Evolutionary conservation across 2,329 filamentous ascomycete genomes (phyloP).

Genomic region (Curvularia lunata): DNA sequence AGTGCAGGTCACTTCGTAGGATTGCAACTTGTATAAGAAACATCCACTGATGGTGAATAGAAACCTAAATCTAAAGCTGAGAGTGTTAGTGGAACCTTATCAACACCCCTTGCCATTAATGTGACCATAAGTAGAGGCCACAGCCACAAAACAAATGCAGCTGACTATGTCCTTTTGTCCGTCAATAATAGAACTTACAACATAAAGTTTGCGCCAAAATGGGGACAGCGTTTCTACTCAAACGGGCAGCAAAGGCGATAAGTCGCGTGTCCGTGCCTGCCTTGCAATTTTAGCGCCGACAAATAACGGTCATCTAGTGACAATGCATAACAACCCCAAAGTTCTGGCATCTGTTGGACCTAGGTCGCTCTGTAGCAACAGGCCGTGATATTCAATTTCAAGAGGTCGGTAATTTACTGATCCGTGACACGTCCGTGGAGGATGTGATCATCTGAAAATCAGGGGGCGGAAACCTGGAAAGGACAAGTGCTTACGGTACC

Average conservation of each 20-base stretch:
- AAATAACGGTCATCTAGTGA: constrained; percentile 4
- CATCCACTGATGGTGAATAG: neutral
- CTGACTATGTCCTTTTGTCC: neutral
- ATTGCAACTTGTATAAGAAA: too few species aligned
- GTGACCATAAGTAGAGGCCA: neutral
- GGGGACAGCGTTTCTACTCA: neutral
- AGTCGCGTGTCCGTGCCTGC: constrained; percentile 3
- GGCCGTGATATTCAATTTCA: neutral
- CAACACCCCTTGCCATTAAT: neutral
- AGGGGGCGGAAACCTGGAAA: neutral
- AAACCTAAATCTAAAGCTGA: neutral
- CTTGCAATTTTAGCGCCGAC: constrained; percentile 6
- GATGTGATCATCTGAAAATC: neutral
- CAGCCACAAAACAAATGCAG: neutral
- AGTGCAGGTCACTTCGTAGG: neutral
- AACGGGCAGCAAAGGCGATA: neutral
- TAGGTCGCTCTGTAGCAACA: neutral
- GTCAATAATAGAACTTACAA: neutral
- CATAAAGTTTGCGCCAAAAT: neutral
- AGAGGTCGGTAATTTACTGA: neutral
- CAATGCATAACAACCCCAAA: constrained; percentile 2
- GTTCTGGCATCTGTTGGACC: neutral
- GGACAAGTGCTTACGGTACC: neutral
- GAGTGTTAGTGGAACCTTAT: neutral
- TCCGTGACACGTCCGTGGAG: neutral